Evolutionary conservation across 192 early-diverging fungal genomes (phyloP), one percentile per base, ranked within the genome.

Genomic region (Entomortierella lignicola): DNA sequence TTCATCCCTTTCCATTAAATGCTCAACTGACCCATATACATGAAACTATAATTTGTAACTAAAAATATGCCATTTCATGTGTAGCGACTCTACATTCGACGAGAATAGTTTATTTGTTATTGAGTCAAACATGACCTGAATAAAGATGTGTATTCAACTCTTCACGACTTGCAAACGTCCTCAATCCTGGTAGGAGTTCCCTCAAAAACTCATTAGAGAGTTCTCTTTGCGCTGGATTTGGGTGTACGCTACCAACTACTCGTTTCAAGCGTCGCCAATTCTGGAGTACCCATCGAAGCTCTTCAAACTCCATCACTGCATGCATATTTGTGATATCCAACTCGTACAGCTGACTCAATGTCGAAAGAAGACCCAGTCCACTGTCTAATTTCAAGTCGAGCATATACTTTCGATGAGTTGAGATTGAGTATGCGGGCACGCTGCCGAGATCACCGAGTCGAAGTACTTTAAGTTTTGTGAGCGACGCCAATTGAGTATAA

Each of bases 271-370:
- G 23, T 26, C 32, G 21, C 68, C 68, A 70, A 23, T 52, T 30
- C 27, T 53, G 58, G 11, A 60, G 32, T 26, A 70, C 39, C 68
- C 68, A 70, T 25, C 54, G 57, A 6, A 70, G 51, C 1, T 60
- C 59, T n/a, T 17, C 37, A 43, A 70, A 70, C n/a, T 70, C 68
- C 68, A 70, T 70, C 25, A 29, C 50, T 8, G 68, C 44, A 32
- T 60, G 48, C 50, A 70, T 17, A 1, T 41, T 59, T 27, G 60
- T 58, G 41, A 34, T 30, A 25, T 61, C 50, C 18, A 70, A 25
- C 21, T 52, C 48, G 32, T 43, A 48, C n/a, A 70, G 31, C 5
- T 13, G 51, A 1, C 34, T 53, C 37, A 70, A 29, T 18, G 68
- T 70, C 37, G 68, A 70, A 25, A 70, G 58, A 4, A 61, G 2